These are phyloP conservation scores for Wickerhamiella pararugosa DNA, from an alignment of 1,139 yeast species.

Conservation along the genomic window DNA sequence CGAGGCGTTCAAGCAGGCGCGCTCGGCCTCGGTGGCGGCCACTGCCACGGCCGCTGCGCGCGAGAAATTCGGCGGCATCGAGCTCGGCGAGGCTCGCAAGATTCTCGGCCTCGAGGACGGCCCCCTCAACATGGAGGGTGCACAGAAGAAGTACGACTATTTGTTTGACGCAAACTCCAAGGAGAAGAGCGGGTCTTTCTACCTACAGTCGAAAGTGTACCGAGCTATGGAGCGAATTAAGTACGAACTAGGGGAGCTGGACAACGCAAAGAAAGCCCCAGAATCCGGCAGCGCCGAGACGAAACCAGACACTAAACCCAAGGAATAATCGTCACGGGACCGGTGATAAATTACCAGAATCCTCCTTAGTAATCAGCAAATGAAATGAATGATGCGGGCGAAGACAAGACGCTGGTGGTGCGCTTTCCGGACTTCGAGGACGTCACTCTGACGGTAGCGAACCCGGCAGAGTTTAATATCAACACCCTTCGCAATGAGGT, in stretches of 20 bases:
- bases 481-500: constrained; percentile 5
- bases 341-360: background rate
- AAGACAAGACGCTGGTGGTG: background rate
- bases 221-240: constrained; percentile 61
- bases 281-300: background rate
- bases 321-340: background rate
- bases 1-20: constrained; percentile 96
- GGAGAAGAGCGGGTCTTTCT: constrained; percentile 89
- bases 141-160: constrained; percentile 66
- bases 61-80: constrained; percentile 60
- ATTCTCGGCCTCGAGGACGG: constrained; percentile 60
- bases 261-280: constrained; percentile 16
- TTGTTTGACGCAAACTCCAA: constrained; percentile 78
- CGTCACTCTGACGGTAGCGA: background rate
- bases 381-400: background rate
- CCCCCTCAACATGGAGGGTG: constrained; percentile 41
- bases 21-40: constrained; percentile 63
- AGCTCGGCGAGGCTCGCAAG: constrained; percentile 81
- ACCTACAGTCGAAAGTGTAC: constrained; percentile 79
- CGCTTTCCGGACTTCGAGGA: constrained; percentile 5
- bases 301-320: background rate
- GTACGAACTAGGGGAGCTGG: constrained; percentile 33
- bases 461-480: constrained; percentile 1
- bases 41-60: constrained; percentile 44
- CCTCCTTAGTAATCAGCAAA: background rate